Percentiles rank a stretch among this genome's conserved stretches.
These are phyloP conservation scores for Trametes villosa DNA, from an alignment of 768 basidiomycete genomes.

Conservation along the genomic window DNA sequence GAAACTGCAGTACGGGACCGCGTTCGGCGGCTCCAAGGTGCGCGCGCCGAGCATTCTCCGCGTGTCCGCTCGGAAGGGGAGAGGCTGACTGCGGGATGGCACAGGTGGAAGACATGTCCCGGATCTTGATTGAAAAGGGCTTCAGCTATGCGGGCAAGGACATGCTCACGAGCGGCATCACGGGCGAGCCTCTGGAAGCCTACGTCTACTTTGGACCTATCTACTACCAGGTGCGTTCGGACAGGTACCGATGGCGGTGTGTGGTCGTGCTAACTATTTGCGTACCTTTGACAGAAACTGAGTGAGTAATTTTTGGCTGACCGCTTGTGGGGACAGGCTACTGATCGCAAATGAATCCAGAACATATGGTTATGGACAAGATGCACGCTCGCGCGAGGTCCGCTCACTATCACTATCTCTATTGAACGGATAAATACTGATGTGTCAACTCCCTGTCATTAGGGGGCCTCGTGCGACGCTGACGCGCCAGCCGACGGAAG, in stretches of 20 bases:
- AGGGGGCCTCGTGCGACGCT: conserved; percentile 96
- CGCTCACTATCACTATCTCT: conserved; percentile 25
- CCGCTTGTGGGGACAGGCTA: neutral
- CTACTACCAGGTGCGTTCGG: conserved; percentile 81
- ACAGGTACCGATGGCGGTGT: neutral
- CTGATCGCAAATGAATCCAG: conserved; percentile 40
- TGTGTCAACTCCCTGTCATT: neutral
- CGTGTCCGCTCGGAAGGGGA: neutral
- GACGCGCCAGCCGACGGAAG: conserved; percentile 98
- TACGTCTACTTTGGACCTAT: conserved; percentile 99
- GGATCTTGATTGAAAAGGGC: conserved; percentile 91
- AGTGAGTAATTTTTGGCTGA: conserved; percentile 71
- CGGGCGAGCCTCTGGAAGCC: conserved; percentile 93
- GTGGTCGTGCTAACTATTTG: neutral
- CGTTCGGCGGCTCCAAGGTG: conserved; percentile 97
- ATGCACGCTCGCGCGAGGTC: conserved; percentile 99
- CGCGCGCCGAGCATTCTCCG: conserved; percentile 17
- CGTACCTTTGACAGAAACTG: conserved; percentile 67
- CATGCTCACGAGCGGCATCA: conserved; percentile 97
- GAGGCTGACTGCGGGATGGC: conserved; percentile 4
- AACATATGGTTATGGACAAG: conserved; percentile 99
- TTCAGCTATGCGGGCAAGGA: conserved; percentile 99
- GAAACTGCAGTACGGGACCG: conserved; percentile 91
- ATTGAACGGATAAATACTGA: neutral
- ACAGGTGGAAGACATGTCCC: conserved; percentile 97